Evolutionary conservation across 176 grass and related monocot genomes (phyloP).

Genomic region (Saccharum officinarum): DNA sequence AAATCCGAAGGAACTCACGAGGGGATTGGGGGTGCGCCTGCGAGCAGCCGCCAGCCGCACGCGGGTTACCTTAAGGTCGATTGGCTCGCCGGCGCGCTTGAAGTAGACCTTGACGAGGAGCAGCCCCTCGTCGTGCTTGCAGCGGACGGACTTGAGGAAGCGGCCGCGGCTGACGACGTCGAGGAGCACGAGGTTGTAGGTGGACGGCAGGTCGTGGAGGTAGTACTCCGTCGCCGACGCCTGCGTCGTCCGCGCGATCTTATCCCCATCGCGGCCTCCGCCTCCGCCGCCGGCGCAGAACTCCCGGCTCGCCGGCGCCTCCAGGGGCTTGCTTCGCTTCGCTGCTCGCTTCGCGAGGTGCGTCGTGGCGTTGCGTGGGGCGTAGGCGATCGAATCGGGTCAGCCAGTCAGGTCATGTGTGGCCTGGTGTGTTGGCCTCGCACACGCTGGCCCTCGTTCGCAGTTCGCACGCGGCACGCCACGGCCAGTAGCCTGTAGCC

Average conservation of each 20-base stretch:
- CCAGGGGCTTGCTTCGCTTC: constrained; percentile 14
- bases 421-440: constrained; percentile 13
- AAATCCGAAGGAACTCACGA: constrained; percentile 4
- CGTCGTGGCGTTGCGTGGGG: constrained; percentile 35
- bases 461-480: neutral
- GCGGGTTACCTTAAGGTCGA: constrained; percentile 73
- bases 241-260: constrained; percentile 97
- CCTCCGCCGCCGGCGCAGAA: neutral
- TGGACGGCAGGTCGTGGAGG: constrained; percentile 95
- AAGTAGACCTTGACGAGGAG: constrained; percentile 99
- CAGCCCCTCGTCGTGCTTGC: constrained; percentile 95
- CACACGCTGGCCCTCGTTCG: neutral
- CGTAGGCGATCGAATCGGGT: constrained; percentile 28
- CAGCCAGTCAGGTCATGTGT: neutral
- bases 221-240: constrained; percentile 98
- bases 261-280: constrained; percentile 67
- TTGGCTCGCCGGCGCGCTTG: constrained; percentile 89
- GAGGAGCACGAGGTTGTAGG: constrained; percentile 90
- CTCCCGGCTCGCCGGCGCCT: constrained; percentile 21
- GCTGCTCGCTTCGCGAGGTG: neutral
- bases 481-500: neutral
- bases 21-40: neutral
- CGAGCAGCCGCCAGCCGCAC: neutral
- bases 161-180: constrained; percentile 79
- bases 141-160: constrained; percentile 96